These are phyloP conservation scores for Paramyrothecium sp. DNA, from an alignment of 2,329 filamentous ascomycete species.

Conservation along the genomic window DNA sequence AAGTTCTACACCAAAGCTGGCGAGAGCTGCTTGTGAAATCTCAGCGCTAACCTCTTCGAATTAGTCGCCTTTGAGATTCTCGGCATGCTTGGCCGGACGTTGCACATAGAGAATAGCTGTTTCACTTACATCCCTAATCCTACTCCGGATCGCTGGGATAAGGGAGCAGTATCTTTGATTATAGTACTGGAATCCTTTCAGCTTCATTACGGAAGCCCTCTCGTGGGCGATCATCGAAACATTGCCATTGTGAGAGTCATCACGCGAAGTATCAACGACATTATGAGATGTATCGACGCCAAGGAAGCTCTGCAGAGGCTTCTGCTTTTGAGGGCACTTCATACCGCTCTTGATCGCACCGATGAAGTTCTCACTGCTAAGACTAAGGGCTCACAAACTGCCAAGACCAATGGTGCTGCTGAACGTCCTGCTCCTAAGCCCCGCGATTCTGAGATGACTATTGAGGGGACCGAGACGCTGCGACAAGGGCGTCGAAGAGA, in stretches of 20 bases:
- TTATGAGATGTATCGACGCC: slow-evolving; percentile 19
- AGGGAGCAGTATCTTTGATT: slow-evolving; percentile 41
- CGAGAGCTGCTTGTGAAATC: neutral
- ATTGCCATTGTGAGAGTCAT: slow-evolving; percentile 19
- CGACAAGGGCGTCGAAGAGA: slow-evolving; percentile 24
- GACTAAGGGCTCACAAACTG: slow-evolving; percentile 10
- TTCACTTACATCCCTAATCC: slow-evolving; percentile 58
- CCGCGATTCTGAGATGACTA: neutral
- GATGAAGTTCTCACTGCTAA: slow-evolving; percentile 41
- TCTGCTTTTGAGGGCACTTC: slow-evolving; percentile 34
- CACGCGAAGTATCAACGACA: slow-evolving; percentile 19
- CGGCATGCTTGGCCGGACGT: slow-evolving; percentile 53
- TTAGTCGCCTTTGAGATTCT: slow-evolving; percentile 56
- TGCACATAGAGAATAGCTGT: slow-evolving; percentile 47
- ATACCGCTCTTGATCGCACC: slow-evolving; percentile 37
- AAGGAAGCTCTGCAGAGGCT: slow-evolving; percentile 22
- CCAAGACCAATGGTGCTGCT: slow-evolving; percentile 1
- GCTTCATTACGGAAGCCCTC: slow-evolving; percentile 20
- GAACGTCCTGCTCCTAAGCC: neutral
- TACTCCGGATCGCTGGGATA: slow-evolving; percentile 53
- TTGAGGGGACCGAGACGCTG: slow-evolving; percentile 11
- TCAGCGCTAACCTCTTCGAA: neutral
- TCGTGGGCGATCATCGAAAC: slow-evolving; percentile 16
- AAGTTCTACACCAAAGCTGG: slow-evolving; percentile 12
- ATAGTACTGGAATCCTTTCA: slow-evolving; percentile 39